phyloP scores from a whole-genome alignment of 1,284 basidiomycete species.

The Leucoagaricus sp. region DNA sequence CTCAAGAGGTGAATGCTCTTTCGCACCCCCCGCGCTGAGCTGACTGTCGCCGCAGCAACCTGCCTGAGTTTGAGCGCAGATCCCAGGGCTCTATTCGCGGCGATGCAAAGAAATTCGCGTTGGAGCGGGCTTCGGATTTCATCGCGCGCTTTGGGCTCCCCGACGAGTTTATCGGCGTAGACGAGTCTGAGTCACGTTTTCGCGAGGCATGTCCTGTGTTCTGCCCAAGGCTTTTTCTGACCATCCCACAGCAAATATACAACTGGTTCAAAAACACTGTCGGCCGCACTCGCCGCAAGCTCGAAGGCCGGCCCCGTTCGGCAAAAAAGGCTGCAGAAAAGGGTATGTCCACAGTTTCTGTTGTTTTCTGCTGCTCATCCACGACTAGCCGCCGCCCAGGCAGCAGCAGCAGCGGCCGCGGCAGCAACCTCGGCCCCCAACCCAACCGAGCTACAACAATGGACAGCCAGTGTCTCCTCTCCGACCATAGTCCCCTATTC shows the following conservation, averaged over 20 bases:
- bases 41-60: conserved; percentile 32
- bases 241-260: conserved; percentile 55
- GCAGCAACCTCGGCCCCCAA: conserved; percentile 4
- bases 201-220: conserved; percentile 37
- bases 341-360: conserved; percentile 28
- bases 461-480: conserved; percentile 24
- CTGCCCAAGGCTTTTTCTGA: not conserved
- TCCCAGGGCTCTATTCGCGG: conserved; percentile 54
- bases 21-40: conserved; percentile 2
- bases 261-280: conserved; percentile 71
- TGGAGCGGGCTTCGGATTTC: conserved; percentile 60
- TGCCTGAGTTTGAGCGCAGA: conserved; percentile 55
- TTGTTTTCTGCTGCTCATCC: not conserved
- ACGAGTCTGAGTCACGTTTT: conserved; percentile 56
- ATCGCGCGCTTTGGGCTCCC: conserved; percentile 56
- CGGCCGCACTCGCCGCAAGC: conserved; percentile 53
- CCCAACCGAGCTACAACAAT: conserved; percentile 13
- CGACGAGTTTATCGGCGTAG: conserved; percentile 47
- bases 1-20: conserved; percentile 42
- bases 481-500: conserved; percentile 34
- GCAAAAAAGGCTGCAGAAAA: conserved; percentile 49
- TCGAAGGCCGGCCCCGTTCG: conserved; percentile 51
- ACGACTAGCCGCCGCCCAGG: conserved; percentile 4
- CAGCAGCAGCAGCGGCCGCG: conserved; percentile 1
- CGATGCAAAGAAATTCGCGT: conserved; percentile 63